Evolutionary conservation across 2,329 filamentous ascomycete genomes (phyloP), one percentile per base, ranked within the genome.

Genomic region (Chrysosphaeria jannelii): DNA sequence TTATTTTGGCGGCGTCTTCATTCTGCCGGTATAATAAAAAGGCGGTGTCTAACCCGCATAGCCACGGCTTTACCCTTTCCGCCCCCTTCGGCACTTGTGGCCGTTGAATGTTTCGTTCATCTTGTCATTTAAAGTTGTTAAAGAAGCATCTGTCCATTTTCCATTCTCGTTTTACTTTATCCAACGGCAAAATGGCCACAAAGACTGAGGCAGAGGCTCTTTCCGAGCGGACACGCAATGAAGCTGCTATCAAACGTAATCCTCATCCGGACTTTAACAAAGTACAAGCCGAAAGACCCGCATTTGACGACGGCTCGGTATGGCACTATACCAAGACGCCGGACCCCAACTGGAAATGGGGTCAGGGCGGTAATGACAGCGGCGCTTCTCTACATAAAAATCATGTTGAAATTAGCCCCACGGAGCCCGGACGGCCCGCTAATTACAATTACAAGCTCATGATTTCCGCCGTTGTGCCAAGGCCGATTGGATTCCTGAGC

Each of bases 391-490:
- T 27, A 17, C 28, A 21, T 25, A 57, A 61, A 28, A 40, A 36
- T 2, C 74, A 90, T 45, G 44, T 81, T 31, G 49, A 65, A 37
- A 89, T 91, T 35, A 68, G 90, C 42, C 79, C 79, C 0, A 64
- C 79, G 40, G 67, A 55, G 26, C 48, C 62, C 14, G 71, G 65
- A 15, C 58, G 79, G 1, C 54, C 63, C 0, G 45, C 60, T 0
- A 46, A 50, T 2, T 63, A 58, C 46, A 91, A 91, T 53, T 91
- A 93, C 57, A 90, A 89, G 46, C 58, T 91, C 9, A 51, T 91
- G 29, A 89, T 91, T 42, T 72, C 64, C 10, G 64, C 62, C 31
- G 61, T 91, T 33, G 57, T 78, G 10, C 81, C 81, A 1, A 61
- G 81, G 8, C 81, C 81, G 8, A 68, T 91, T 37, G 61, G 57